A percentile compares a stretch with the other conserved stretches of the same genome.
Conservation (phyloP, 441 rosid species). For the Jatropha podagrica region DNA sequence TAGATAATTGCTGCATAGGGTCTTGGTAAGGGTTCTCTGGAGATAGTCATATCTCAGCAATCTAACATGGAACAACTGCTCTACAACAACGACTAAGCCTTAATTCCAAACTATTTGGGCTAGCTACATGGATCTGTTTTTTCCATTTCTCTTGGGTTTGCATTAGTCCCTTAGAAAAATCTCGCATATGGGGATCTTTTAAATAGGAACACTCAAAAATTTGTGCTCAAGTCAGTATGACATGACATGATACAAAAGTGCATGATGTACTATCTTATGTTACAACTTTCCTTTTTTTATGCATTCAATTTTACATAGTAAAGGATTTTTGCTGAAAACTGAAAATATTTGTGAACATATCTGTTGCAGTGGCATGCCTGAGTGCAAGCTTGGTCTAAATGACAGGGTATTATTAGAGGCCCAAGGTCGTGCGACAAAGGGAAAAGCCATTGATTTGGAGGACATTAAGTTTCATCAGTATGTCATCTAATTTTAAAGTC, state of each 20-base stretch:
- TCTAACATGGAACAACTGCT: not conserved
- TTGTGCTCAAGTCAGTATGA: not conserved
- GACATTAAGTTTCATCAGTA: slow-evolving; percentile 97
- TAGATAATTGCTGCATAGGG: not conserved
- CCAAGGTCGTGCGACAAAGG: slow-evolving; percentile 89
- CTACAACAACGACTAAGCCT: not conserved
- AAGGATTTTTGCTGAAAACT: not conserved
- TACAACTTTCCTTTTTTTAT: not conserved
- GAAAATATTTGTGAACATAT: slow-evolving; percentile 8
- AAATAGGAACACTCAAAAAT: not conserved
- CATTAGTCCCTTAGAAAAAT: too few species aligned
- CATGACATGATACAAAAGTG: not conserved
- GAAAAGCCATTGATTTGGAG: slow-evolving; percentile 94
- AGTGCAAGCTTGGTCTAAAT: slow-evolving; percentile 92
- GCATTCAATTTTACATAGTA: not conserved
- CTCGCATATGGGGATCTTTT: too few species aligned
- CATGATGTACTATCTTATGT: not conserved
- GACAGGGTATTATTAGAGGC: slow-evolving; percentile 93
- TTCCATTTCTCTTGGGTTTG: too few species aligned
- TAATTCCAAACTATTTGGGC: too few species aligned
- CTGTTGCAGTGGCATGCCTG: slow-evolving; percentile 90
- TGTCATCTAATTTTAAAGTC: slow-evolving; percentile 25
- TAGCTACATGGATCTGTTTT: too few species aligned
- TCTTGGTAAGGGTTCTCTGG: slow-evolving; percentile 5
- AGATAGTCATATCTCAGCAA: not conserved